Conservation (phyloP, 2,329 filamentous ascomycete genomes). For the Ophiostoma perfectum region DNA sequence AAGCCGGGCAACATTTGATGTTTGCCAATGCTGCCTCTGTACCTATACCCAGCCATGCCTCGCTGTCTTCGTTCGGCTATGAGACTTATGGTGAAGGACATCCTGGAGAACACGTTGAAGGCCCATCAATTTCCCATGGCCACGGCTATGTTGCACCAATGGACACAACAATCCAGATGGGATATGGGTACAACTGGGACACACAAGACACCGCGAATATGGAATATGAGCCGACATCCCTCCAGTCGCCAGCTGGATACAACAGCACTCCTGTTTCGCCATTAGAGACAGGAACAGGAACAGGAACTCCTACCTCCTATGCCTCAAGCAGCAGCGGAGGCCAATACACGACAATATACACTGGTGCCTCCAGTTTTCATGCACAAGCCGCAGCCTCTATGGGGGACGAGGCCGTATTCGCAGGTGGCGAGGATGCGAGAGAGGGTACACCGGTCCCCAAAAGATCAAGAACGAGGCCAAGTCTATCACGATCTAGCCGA, state of each 20-base stretch:
- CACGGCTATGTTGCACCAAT: conserved; percentile 6
- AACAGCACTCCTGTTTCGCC: conserved; percentile 1
- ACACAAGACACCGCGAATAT: not conserved
- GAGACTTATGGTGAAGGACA: conserved; percentile 10
- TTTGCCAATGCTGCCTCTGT: not conserved
- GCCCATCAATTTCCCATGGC: not conserved
- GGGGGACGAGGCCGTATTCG: not conserved
- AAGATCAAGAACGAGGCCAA: conserved; percentile 9
- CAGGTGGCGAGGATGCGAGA: not conserved
- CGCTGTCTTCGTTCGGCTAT: conserved; percentile 5
- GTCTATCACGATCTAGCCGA: not conserved
- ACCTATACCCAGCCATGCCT: not conserved
- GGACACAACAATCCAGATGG: not conserved
- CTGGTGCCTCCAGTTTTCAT: not conserved
- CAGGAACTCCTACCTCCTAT: conserved; percentile 6
- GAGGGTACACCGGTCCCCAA: conserved; percentile 1
- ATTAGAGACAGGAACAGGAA: not conserved
- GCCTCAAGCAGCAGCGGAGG: conserved; percentile 18
- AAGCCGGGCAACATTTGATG: not conserved
- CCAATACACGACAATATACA: conserved; percentile 5
- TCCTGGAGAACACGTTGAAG: not conserved
- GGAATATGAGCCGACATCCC: not conserved
- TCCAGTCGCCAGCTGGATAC: not conserved
- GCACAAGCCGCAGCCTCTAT: not conserved
- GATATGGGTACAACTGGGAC: conserved; percentile 16